Percentiles rank a stretch among this genome's conserved stretches.
These are phyloP conservation scores for Starmerella bacillaris DNA, from an alignment of 805 yeast species.

Conservation along the genomic window DNA sequence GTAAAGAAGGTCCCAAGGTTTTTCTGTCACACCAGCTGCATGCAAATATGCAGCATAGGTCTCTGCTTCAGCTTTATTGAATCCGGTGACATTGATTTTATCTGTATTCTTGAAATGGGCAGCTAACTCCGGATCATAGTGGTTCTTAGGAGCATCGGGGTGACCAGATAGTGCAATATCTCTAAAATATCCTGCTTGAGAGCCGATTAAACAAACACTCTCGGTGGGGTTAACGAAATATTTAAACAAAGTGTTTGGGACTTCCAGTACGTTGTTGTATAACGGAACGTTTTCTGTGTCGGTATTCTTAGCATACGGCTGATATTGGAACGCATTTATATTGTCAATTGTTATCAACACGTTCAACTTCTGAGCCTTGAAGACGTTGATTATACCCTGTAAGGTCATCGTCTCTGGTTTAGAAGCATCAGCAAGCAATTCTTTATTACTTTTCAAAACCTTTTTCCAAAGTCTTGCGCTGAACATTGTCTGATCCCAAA, in stretches of 20 bases:
- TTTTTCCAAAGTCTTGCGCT: slow-evolving; percentile 41
- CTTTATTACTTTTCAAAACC: slow-evolving; percentile 31
- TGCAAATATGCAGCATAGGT: slow-evolving; percentile 27
- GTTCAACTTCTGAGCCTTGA: not conserved
- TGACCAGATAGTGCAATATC: slow-evolving; percentile 25
- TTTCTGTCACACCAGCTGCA: slow-evolving; percentile 26
- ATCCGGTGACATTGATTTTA: slow-evolving; percentile 28
- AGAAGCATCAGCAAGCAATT: slow-evolving; percentile 20
- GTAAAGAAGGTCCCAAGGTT: slow-evolving; percentile 32
- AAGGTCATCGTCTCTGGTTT: not conserved
- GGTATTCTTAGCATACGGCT: slow-evolving; percentile 41
- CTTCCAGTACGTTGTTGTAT: slow-evolving; percentile 43
- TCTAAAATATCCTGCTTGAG: slow-evolving; percentile 41
- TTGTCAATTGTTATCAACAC: slow-evolving; percentile 45
- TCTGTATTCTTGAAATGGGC: slow-evolving; percentile 28
- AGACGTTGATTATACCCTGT: not conserved
- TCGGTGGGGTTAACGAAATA: slow-evolving; percentile 35
- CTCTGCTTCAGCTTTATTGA: slow-evolving; percentile 30
- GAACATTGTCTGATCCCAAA: slow-evolving; percentile 60
- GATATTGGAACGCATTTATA: slow-evolving; percentile 42
- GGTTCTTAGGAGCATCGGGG: slow-evolving; percentile 33
- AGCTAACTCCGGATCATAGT: slow-evolving; percentile 41
- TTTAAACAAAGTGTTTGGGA: slow-evolving; percentile 39
- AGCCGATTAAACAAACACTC: slow-evolving; percentile 44
- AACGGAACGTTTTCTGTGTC: slow-evolving; percentile 38